Evolutionary conservation across 1,284 basidiomycete genomes (phyloP).

Genomic region (Wallemia ichthyophaga): DNA sequence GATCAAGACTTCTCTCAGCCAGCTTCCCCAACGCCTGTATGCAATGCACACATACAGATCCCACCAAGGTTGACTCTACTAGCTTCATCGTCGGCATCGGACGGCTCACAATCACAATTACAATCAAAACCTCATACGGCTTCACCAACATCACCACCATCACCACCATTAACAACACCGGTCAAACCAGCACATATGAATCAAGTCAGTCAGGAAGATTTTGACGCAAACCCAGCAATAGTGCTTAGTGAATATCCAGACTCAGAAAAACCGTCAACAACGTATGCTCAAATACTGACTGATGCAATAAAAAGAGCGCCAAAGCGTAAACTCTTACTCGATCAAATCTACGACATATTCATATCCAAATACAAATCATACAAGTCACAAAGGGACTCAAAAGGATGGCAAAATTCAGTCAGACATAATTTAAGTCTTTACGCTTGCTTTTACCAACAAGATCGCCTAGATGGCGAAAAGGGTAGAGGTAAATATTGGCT

Average conservation of each 20-base stretch:
- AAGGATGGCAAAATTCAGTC: not conserved
- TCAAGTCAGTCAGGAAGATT: not conserved
- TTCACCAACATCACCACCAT: too few relatives aligned
- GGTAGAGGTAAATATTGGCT: not conserved
- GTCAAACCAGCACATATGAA: not conserved
- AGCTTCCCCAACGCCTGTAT: not conserved
- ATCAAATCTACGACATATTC: not conserved
- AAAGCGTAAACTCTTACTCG: not conserved
- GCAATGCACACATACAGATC: not conserved
- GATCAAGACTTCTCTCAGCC: not conserved
- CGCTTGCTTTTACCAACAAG: not conserved
- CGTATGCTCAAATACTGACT: not conserved
- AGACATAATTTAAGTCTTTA: not conserved
- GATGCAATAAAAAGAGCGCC: not conserved
- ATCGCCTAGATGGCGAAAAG: not conserved
- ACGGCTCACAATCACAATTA: too few relatives aligned
- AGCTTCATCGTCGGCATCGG: not conserved
- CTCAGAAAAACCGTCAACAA: not conserved
- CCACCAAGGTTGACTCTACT: not conserved
- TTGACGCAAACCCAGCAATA: not conserved
- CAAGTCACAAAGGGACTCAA: conserved; percentile 1
- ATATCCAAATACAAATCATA: conserved; percentile 23
- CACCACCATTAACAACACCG: not conserved
- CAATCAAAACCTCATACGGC: too few relatives aligned
- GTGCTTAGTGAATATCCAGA: not conserved